Evolutionary conservation across 805 yeast genomes (phyloP), one percentile per base, ranked within the genome.

Genomic region (Torulaspora gathmanii): DNA sequence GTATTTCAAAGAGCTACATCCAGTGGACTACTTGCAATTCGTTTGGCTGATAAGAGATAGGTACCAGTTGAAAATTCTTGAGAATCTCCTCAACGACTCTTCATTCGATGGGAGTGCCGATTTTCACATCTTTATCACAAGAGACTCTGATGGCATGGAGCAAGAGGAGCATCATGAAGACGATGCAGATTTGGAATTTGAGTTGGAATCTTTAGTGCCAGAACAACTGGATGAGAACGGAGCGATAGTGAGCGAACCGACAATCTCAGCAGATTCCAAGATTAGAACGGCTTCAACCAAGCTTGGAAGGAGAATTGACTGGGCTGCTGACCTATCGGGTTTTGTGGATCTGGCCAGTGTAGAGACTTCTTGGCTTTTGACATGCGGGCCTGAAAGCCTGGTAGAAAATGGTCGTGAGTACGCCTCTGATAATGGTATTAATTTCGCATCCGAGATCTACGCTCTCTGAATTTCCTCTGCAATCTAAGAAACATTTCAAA

Each of bases 21-120:
- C 49, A 8, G 46, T 47, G 25, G 50, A 47, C 42, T 70, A 51
- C 37, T 55, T 76, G 1, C 66, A 68, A 17, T 57, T 82, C 41
- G 61, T 75, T 6, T 83, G 91, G 91, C 66, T 79, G 17, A 66
- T 77, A 0, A 64, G 73, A 35, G 70, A 68, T 43, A 65, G 64
- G 35, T 54, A 63, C 2, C 87, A 82, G 55, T 47, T 73, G 13
- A 74, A 70, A 55, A 57, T 80, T 5, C 58, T 79, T 33, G 63
- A 46, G 37, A 39, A 46, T 20, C 19, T 46, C 10, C 33, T 37
- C 5, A 27, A 28, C 5, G 20, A 42, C 4, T 35, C 35, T 22
- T 22, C 48, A 2, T 22, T 44, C 1, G 46, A 46, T 15, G 49
- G 45, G 9, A 29, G 40, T 19, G 46, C 36, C n/a, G 52, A 52